These are phyloP conservation scores for Albugo laibachii DNA, from an alignment of 352 stramenopile species.

Conservation along the genomic window DNA sequence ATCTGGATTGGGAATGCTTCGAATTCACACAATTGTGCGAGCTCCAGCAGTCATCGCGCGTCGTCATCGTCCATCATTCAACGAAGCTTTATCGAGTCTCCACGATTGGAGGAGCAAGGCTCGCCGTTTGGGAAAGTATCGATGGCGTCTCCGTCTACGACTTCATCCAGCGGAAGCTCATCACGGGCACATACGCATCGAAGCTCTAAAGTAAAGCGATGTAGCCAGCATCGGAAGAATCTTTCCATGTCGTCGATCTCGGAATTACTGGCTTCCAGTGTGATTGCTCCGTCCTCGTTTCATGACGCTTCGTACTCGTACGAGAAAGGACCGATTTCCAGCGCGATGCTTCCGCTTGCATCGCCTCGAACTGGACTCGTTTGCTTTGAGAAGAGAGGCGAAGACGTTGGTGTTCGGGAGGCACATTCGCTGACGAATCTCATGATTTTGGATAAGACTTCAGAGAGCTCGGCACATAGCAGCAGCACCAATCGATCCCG, in stretches of 20 bases:
- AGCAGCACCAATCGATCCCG: too few relatives aligned
- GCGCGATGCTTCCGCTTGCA: too few relatives aligned
- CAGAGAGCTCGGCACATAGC: too few relatives aligned
- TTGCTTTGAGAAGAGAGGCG: neutral
- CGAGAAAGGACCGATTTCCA: constrained; percentile 1
- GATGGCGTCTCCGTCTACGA: neutral
- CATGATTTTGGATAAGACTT: too few relatives aligned
- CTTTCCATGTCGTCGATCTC: constrained; percentile 80
- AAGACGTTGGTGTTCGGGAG: neutral
- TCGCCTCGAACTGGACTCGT: neutral
- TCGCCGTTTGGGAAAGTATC: too few relatives aligned
- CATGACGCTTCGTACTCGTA: constrained; percentile 30
- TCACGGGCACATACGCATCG: constrained; percentile 6
- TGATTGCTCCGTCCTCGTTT: constrained; percentile 25
- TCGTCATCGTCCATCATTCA: too few relatives aligned
- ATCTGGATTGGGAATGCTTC: too few relatives aligned
- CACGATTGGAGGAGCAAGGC: too few relatives aligned
- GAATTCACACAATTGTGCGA: too few relatives aligned
- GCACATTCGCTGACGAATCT: neutral
- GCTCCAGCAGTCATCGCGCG: too few relatives aligned
- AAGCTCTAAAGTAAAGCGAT: constrained; percentile 23
- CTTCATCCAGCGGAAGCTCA: constrained; percentile 11
- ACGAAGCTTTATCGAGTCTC: too few relatives aligned
- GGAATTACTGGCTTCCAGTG: constrained; percentile 35
- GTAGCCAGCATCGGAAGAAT: constrained; percentile 56